These are phyloP conservation scores for Davidsoniella neocaledoniae DNA, from an alignment of 2,329 filamentous ascomycete species.

Conservation along the genomic window DNA sequence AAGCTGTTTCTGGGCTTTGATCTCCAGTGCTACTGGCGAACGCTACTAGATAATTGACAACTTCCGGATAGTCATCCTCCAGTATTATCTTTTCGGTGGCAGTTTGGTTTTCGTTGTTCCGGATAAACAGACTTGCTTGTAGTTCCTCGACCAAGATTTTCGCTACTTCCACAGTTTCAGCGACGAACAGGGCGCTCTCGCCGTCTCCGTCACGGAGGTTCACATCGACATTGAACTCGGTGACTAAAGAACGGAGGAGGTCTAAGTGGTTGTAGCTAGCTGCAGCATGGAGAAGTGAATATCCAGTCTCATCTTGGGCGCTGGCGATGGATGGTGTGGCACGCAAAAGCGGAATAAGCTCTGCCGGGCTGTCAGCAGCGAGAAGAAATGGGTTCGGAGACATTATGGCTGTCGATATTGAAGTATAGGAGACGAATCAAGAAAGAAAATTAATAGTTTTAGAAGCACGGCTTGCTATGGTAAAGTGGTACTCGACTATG, in stretches of 20 bases:
- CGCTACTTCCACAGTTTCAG: constrained; percentile 65
- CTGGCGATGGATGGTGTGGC: constrained; percentile 60
- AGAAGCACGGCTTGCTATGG: no score
- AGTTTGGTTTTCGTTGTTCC: constrained; percentile 60
- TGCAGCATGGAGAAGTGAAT: constrained; percentile 84
- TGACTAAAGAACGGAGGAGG: constrained; percentile 58
- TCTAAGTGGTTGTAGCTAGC: constrained; percentile 80
- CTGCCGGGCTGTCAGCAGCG: constrained; percentile 64
- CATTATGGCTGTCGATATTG: constrained; percentile 21
- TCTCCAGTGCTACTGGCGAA: constrained; percentile 3
- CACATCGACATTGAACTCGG: constrained; percentile 60
- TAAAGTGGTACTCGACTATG: no score
- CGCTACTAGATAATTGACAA: constrained; percentile 51
- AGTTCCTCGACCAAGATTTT: constrained; percentile 70
- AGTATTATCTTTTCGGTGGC: constrained; percentile 64
- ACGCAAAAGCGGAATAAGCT: constrained; percentile 58
- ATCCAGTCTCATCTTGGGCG: constrained; percentile 76
- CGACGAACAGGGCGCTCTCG: constrained; percentile 90
- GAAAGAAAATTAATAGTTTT: no score
- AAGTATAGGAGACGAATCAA: neutral
- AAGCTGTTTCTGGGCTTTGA: constrained; percentile 14
- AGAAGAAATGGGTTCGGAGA: constrained; percentile 50
- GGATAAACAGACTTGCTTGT: constrained; percentile 45
- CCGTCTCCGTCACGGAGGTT: constrained; percentile 79
- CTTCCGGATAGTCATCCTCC: constrained; percentile 61